These are phyloP conservation scores for Boletellus dicymbophilus DNA, from an alignment of 1,284 basidiomycete genomes.

Conservation along the genomic window DNA sequence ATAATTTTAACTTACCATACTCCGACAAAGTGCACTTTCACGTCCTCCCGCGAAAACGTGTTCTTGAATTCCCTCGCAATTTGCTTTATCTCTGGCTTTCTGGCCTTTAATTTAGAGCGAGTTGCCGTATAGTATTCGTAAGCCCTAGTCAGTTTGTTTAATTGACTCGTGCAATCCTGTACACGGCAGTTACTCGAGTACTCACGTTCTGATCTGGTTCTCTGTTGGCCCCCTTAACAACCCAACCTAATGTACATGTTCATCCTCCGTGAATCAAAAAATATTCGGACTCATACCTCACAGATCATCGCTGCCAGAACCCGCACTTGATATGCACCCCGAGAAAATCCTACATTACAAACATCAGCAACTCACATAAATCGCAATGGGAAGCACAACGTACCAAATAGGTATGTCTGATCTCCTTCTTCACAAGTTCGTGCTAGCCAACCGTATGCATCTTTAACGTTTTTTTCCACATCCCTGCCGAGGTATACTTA, in stretches of 20 bases:
- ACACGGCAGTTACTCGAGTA: too few species aligned
- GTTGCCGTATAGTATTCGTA: constrained; percentile 37
- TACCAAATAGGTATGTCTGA: constrained; percentile 37
- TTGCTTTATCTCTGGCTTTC: constrained; percentile 12
- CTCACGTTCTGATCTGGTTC: constrained; percentile 26
- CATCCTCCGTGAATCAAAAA: neutral
- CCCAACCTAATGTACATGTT: constrained; percentile 18
- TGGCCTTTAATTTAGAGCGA: constrained; percentile 7
- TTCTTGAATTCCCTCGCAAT: constrained; percentile 34
- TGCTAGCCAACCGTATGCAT: constrained; percentile 44
- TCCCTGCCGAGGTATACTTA: constrained; percentile 11
- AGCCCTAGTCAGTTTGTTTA: constrained; percentile 29
- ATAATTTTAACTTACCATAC: constrained; percentile 37
- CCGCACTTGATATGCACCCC: constrained; percentile 32
- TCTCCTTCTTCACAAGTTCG: constrained; percentile 32
- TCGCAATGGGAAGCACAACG: neutral
- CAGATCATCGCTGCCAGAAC: too few species aligned
- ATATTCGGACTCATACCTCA: constrained; percentile 27
- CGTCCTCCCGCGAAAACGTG: constrained; percentile 35
- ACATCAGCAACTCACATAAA: neutral
- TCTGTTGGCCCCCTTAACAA: constrained; percentile 23
- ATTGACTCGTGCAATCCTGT: too few species aligned
- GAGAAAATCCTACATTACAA: constrained; percentile 39
- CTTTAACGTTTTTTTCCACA: constrained; percentile 27
- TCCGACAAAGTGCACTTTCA: constrained; percentile 41